Conservation (phyloP, 2,329 filamentous ascomycete species). For the Trichoderma semiorbis region DNA sequence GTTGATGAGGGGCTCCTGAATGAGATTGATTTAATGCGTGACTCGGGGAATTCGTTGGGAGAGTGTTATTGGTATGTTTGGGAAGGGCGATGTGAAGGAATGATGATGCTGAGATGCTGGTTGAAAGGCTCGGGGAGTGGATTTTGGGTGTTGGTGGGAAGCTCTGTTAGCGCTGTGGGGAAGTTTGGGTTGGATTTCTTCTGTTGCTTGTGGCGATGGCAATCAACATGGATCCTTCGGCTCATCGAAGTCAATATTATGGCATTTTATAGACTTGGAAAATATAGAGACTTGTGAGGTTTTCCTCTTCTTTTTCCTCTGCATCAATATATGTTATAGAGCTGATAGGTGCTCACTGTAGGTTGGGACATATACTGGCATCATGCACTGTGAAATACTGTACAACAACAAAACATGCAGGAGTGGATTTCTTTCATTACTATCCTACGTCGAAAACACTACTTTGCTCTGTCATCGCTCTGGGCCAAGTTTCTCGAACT, state of each 20-base stretch:
- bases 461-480: background rate
- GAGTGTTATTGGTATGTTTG: background rate
- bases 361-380: background rate
- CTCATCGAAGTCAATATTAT: background rate
- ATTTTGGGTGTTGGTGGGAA: background rate
- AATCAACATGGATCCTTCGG: background rate
- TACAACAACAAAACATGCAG: background rate
- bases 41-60: no score
- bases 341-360: background rate
- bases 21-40: background rate
- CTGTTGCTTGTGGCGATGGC: background rate
- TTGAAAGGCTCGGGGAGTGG: background rate
- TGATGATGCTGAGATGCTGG: background rate
- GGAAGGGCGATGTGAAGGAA: background rate
- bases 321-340: background rate
- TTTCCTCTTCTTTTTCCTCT: no score
- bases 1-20: background rate
- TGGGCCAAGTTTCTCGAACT: conserved; percentile 36
- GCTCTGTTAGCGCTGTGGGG: background rate
- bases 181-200: background rate
- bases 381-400: background rate
- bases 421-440: background rate
- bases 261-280: background rate
- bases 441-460: background rate
- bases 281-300: no score